Conservation (phyloP, 2,329 filamentous ascomycete species). For the Penicillium sp. region DNA sequence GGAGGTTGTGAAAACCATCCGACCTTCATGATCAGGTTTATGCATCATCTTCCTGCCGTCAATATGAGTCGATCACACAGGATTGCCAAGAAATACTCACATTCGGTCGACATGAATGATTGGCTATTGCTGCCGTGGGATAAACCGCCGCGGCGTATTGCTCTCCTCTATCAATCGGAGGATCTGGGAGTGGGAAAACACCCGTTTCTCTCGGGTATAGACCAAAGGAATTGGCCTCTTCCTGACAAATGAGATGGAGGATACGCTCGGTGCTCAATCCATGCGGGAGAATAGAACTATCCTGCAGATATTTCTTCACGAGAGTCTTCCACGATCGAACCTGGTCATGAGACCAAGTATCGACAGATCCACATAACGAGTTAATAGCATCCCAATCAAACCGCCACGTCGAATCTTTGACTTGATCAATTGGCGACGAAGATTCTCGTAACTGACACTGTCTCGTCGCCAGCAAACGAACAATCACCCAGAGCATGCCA, state of each 20-base stretch:
- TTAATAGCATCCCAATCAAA: conserved; percentile 24
- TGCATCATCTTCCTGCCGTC: conserved; percentile 22
- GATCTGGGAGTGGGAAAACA: conserved; percentile 9
- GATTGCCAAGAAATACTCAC: conserved; percentile 7
- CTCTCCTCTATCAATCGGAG: conserved; percentile 15
- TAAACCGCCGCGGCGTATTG: conserved; percentile 24
- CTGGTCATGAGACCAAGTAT: conserved; percentile 28
- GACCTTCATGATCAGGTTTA: conserved; percentile 26
- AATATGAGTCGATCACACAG: background rate
- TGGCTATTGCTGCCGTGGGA: conserved; percentile 21
- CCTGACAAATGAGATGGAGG: conserved; percentile 23
- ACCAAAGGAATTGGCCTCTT: conserved; percentile 25
- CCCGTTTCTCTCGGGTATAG: conserved; percentile 24
- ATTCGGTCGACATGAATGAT: conserved; percentile 24
- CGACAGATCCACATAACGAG: conserved; percentile 26
- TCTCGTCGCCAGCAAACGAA: conserved; percentile 26
- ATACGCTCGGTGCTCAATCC: conserved; percentile 13
- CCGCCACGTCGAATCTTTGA: conserved; percentile 6
- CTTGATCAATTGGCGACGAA: no score
- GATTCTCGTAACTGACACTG: conserved; percentile 7
- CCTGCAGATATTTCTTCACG: conserved; percentile 29
- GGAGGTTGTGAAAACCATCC: conserved; percentile 30
- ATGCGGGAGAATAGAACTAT: conserved; percentile 15
- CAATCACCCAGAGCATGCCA: conserved; percentile 33
- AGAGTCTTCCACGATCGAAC: conserved; percentile 24